A percentile compares a stretch with the other conserved stretches of the same genome.
Conservation (phyloP, 176 grass and related monocot genomes). For the Triticum timopheevii region DNA sequence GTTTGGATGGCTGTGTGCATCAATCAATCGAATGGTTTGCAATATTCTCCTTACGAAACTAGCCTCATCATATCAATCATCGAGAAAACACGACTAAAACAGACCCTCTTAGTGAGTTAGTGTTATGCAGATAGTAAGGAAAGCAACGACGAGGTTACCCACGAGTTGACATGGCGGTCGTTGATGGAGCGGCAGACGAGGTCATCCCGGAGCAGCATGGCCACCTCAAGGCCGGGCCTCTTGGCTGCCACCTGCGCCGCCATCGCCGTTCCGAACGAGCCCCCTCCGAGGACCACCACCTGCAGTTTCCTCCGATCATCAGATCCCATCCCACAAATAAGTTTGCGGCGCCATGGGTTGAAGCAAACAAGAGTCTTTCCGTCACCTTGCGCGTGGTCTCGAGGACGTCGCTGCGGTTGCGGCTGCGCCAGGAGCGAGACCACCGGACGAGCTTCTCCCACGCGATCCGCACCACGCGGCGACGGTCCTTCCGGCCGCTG, state of each 20-base stretch:
- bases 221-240: slow-evolving; percentile 65
- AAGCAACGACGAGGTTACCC: background rate
- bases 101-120: background rate
- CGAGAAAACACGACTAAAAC: too few species aligned
- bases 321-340: background rate
- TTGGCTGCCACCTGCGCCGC: slow-evolving; percentile 73
- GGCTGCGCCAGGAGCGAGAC: slow-evolving; percentile 78
- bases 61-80: background rate
- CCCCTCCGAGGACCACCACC: slow-evolving; percentile 79
- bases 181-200: slow-evolving; percentile 76
- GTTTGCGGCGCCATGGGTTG: background rate
- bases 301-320: slow-evolving; percentile 21
- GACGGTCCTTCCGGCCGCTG: slow-evolving; percentile 44
- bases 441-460: slow-evolving; percentile 97
- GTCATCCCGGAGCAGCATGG: slow-evolving; percentile 77
- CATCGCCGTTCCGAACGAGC: slow-evolving; percentile 90
- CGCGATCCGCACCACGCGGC: slow-evolving; percentile 59
- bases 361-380: background rate
- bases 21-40: too few species aligned
- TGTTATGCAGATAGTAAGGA: slow-evolving; percentile 1
- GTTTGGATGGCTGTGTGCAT: too few species aligned
- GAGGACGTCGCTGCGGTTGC: slow-evolving; percentile 69
- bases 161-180: slow-evolving; percentile 60
- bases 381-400: slow-evolving; percentile 74
- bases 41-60: background rate